Percentiles rank a stretch among this genome's conserved stretches.
phyloP scores from a whole-genome alignment of 257 asterid genomes.

The Phtheirospermum japonicum region DNA sequence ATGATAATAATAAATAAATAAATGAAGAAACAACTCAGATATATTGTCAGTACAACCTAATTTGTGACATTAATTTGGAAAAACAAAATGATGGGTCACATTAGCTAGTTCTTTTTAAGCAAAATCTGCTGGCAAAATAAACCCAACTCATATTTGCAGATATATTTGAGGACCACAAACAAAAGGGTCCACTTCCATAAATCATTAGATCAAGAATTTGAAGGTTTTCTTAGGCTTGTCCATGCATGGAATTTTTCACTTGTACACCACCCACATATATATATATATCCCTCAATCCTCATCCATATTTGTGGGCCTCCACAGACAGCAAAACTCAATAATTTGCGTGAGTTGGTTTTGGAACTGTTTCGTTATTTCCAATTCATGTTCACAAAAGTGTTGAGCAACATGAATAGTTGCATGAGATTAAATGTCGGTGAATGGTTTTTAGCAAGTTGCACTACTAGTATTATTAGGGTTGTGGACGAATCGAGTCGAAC shows the following conservation, averaged over 20 bases:
- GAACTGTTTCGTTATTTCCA: slow-evolving; percentile 8
- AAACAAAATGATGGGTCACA: slow-evolving; percentile 23
- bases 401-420: no score
- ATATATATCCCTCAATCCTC: slow-evolving; percentile 25
- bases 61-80: slow-evolving; percentile 17
- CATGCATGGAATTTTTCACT: slow-evolving; percentile 10
- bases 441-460: no score
- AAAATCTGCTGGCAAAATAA: slow-evolving; percentile 29
- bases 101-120: slow-evolving; percentile 20
- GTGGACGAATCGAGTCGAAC: no score
- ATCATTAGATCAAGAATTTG: slow-evolving; percentile 24
- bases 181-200: slow-evolving; percentile 36
- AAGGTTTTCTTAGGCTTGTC: background rate
- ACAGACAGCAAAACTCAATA: slow-evolving; percentile 29
- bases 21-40: slow-evolving; percentile 18
- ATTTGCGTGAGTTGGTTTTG: slow-evolving; percentile 13
- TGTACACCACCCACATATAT: slow-evolving; percentile 22
- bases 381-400: no score
- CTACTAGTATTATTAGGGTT: no score
- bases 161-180: slow-evolving; percentile 40
- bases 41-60: background rate
- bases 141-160: slow-evolving; percentile 31
- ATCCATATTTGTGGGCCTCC: slow-evolving; percentile 33
- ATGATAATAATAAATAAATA: no score
- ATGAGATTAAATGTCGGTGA: no score